These are phyloP conservation scores for Pichia terricola DNA, from an alignment of 1,139 yeast genomes.

Conservation along the genomic window DNA sequence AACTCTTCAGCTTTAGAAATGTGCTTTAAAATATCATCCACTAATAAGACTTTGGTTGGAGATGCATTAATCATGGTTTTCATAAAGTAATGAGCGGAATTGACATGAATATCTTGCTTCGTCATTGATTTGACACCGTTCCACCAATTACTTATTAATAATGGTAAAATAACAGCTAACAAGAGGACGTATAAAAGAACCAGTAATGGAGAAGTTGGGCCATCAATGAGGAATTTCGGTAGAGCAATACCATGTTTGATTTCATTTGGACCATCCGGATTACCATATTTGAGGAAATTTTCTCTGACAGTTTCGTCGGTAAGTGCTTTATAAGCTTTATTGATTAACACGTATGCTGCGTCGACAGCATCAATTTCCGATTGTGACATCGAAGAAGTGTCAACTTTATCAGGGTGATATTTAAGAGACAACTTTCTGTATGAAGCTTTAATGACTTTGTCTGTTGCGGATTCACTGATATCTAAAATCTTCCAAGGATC, in stretches of 20 bases:
- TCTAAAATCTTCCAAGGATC: slow-evolving; percentile 90
- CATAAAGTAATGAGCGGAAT: slow-evolving; percentile 68
- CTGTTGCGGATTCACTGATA: slow-evolving; percentile 58
- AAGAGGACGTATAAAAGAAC: slow-evolving; percentile 56
- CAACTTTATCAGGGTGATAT: slow-evolving; percentile 88
- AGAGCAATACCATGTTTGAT: slow-evolving; percentile 94
- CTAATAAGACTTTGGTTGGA: slow-evolving; percentile 62
- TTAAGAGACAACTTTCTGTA: slow-evolving; percentile 81
- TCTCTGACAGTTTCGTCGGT: slow-evolving; percentile 83
- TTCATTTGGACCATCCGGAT: slow-evolving; percentile 96
- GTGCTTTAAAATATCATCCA: slow-evolving; percentile 49
- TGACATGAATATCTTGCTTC: slow-evolving; percentile 71
- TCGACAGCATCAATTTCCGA: slow-evolving; percentile 54
- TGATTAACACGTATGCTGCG: slow-evolving; percentile 68
- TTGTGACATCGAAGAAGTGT: slow-evolving; percentile 49
- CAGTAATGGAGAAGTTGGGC: slow-evolving; percentile 60
- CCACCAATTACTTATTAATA: slow-evolving; percentile 88
- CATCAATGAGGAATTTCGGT: slow-evolving; percentile 86
- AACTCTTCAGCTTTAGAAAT: slow-evolving; percentile 60
- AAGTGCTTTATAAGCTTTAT: slow-evolving; percentile 88
- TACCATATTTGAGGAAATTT: slow-evolving; percentile 81
- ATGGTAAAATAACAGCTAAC: slow-evolving; percentile 73
- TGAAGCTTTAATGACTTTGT: slow-evolving; percentile 68
- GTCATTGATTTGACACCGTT: slow-evolving; percentile 69
- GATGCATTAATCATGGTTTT: slow-evolving; percentile 60